Base-by-base conservation (phyloP, 2,329 filamentous ascomycete species). In the Fusarium citri region DNA sequence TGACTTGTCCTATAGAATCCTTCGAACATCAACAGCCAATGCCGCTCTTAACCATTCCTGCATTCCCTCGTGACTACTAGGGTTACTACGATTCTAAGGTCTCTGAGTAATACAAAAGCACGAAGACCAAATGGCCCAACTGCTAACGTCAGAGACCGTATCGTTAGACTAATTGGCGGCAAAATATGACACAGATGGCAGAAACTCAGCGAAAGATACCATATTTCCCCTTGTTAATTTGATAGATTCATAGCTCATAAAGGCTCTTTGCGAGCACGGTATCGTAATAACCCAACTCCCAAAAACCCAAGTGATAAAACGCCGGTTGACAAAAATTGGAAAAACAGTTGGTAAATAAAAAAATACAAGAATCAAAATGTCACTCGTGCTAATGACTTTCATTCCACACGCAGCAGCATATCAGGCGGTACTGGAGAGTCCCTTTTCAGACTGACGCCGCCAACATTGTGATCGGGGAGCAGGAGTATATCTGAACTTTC, bases 391-490 rank as follows among this genome's bases (percentile, higher is more conserved):
- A 34, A 31, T 1, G 7, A 22, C 25, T 15, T 41, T 46, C 34
- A 41, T 48, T 41, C 43, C 20, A 22, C 28, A 26, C 50, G 63
- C 50, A 74, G 63, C 50, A 74, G 18, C 34, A 71, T 58, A 11
- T 70, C 66, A 30, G 70, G 59, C 15, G 72, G 70, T 8, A 74
- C 62, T 12, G 70, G 62, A 6, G 68, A 72, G 46, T 73, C 72
- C n/a, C 66, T 64, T 18, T 64, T 60, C 7, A 40, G 18, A n/a
- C n/a, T 18, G 43, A n/a, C 22, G 11, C 46, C 46, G 14, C 18
- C 15, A 16, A 55, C 28, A 46, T 97, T 30, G n/a, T 12, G 16
- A 12, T 65, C 68, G 22, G 65, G 58, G 16, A 64, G 67, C 37
- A 72, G 46, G 8, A 70, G 67, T 20, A 63, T 60, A n/a, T 60